A percentile compares a stretch with the other conserved stretches of the same genome.
Conservation (phyloP, 1,284 basidiomycete species). For the Papiliotrema nemorosa region DNA sequence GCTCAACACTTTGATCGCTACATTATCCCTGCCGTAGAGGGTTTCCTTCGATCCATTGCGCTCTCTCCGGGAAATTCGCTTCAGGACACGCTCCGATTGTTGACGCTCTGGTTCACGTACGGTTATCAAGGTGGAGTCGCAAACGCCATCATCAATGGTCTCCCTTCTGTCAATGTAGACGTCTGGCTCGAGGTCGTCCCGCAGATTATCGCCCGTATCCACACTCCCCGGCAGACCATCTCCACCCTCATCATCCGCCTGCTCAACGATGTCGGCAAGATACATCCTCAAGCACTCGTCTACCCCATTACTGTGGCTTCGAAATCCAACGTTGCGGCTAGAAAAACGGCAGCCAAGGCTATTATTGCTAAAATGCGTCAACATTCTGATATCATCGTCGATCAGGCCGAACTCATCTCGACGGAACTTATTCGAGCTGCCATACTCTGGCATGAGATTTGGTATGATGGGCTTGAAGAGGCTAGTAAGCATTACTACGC, state of each 20-base stretch:
- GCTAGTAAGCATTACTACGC: slow-evolving; percentile 96
- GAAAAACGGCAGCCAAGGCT: slow-evolving; percentile 75
- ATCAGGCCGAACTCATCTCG: slow-evolving; percentile 90
- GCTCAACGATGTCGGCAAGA: slow-evolving; percentile 87
- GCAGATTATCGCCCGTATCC: slow-evolving; percentile 98
- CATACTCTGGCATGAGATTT: slow-evolving; percentile 98
- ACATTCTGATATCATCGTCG: slow-evolving; percentile 83
- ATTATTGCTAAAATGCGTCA: slow-evolving; percentile 96
- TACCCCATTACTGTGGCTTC: slow-evolving; percentile 98
- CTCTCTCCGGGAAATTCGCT: slow-evolving; percentile 85
- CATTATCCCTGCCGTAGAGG: slow-evolving; percentile 93
- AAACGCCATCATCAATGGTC: slow-evolving; percentile 82
- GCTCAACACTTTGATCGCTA: slow-evolving; percentile 72
- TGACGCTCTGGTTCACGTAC: slow-evolving; percentile 99
- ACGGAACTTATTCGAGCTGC: slow-evolving; percentile 96
- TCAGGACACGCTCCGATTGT: slow-evolving; percentile 88
- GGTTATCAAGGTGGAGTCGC: slow-evolving; percentile 89
- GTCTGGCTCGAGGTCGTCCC: slow-evolving; percentile 99
- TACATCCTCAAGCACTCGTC: slow-evolving; percentile 96
- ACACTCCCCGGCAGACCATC: slow-evolving; percentile 85
- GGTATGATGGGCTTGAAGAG: slow-evolving; percentile 98
- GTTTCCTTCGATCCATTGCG: slow-evolving; percentile 94
- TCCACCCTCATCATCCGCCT: slow-evolving; percentile 86
- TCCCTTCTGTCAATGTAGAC: slow-evolving; percentile 87
- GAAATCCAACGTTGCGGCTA: slow-evolving; percentile 82